phyloP scores from a whole-genome alignment of 2,329 filamentous ascomycete genomes.

The Diaporthe sp. region DNA sequence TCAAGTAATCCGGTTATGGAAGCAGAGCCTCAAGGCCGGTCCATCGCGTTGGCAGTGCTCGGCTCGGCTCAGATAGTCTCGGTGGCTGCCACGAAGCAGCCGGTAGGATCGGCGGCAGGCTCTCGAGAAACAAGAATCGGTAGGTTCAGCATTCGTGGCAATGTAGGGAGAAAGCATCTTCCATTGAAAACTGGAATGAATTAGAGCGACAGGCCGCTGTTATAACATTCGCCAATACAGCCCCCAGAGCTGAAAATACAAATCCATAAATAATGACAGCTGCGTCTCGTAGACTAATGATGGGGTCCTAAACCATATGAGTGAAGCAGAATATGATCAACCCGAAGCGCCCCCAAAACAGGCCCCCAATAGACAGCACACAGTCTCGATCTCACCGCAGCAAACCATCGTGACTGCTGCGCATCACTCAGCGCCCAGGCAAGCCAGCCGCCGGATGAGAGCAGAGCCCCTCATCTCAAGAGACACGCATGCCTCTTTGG shows the following conservation, averaged over 20 bases:
- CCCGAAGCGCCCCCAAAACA: neutral
- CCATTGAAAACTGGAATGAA: neutral
- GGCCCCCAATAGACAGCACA: neutral
- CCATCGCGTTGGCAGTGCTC: neutral
- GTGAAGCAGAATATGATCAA: neutral
- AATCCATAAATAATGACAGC: neutral
- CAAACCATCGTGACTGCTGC: neutral
- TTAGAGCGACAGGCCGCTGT: neutral
- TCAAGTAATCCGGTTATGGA: neutral
- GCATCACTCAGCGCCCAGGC: neutral
- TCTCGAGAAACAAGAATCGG: neutral
- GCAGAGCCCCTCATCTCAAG: neutral
- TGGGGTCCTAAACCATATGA: neutral
- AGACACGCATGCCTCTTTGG: neutral
- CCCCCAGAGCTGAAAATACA: neutral
- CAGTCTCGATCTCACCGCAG: neutral
- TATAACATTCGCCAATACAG: neutral
- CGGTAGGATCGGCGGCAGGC: neutral
- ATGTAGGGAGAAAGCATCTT: neutral
- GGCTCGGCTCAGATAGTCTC: neutral
- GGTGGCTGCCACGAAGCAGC: neutral
- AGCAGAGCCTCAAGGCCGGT: neutral
- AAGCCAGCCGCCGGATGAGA: neutral
- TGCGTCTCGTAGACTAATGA: neutral
- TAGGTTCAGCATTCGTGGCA: neutral